Conservation (phyloP, 2,329 filamentous ascomycete genomes). For the Fusarium verrucosum region DNA sequence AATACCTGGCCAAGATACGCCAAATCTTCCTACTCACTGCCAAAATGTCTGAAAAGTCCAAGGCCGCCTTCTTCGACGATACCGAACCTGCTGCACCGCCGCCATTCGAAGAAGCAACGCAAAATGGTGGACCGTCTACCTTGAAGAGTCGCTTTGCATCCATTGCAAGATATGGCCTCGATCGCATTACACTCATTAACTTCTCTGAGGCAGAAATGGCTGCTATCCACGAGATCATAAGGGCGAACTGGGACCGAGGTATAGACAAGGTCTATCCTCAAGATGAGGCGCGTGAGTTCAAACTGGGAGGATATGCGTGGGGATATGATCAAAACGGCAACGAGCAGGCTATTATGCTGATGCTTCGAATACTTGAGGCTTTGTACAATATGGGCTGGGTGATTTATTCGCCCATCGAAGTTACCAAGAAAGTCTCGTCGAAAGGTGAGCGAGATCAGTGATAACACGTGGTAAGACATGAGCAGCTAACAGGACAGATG, state of each 20-base stretch:
- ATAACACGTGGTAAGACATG: rapidly evolving
- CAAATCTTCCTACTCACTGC: no score
- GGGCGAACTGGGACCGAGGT: slow-evolving; percentile 1
- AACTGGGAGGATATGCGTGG: slow-evolving; percentile 17
- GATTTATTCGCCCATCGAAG: slow-evolving; percentile 12
- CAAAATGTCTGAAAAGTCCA: slow-evolving; percentile 4
- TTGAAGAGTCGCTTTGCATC: slow-evolving; percentile 1
- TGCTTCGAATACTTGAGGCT: slow-evolving; percentile 6
- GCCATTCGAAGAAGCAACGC: not conserved
- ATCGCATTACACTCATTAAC: slow-evolving; percentile 19
- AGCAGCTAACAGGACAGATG: not conserved
- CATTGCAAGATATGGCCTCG: not conserved
- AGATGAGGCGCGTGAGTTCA: slow-evolving; percentile 15
- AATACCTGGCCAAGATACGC: no score
- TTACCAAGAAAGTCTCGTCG: slow-evolving; percentile 1
- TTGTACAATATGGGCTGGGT: slow-evolving; percentile 11
- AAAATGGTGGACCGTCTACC: not conserved
- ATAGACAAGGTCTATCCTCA: slow-evolving; percentile 6
- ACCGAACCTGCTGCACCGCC: not conserved
- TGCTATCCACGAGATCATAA: slow-evolving; percentile 1
- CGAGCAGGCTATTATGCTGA: slow-evolving; percentile 13
- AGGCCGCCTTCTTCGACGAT: not conserved
- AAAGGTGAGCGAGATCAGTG: not conserved
- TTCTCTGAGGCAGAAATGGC: slow-evolving; percentile 9
- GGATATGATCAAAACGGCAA: not conserved